phyloP scores from a whole-genome alignment of 148 eudicot species.

The Oxyria digyna region DNA sequence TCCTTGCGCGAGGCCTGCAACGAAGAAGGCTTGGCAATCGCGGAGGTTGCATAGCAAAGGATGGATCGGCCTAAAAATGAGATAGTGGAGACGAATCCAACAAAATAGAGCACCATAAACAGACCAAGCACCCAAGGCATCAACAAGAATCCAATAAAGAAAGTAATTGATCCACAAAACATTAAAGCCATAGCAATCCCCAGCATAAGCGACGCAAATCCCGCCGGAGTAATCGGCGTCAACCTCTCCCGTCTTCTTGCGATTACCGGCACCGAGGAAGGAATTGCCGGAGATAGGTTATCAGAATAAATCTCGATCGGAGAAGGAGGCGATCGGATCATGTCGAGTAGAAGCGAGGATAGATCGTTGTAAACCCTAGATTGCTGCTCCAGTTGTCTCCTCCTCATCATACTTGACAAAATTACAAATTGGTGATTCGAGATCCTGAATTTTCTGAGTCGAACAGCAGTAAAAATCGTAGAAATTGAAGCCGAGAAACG shows the following conservation, averaged over 20 bases:
- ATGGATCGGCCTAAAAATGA: constrained; percentile 62
- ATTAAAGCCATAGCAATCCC: constrained; percentile 78
- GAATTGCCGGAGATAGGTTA: constrained; percentile 3
- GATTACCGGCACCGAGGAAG: constrained; percentile 5
- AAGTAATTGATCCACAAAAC: constrained; percentile 92
- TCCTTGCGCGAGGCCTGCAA: constrained; percentile 33
- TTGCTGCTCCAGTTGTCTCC: constrained; percentile 38
- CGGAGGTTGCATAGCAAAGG: constrained; percentile 29
- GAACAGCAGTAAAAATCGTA: not conserved
- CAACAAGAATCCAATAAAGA: constrained; percentile 77
- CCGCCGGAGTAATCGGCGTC: constrained; percentile 69
- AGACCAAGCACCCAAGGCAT: constrained; percentile 92
- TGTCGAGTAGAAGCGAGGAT: constrained; percentile 47
- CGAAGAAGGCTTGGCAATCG: not conserved
- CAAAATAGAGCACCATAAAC: constrained; percentile 70
- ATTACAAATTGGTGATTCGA: not conserved
- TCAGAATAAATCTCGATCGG: constrained; percentile 32
- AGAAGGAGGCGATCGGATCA: constrained; percentile 54
- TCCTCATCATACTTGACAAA: constrained; percentile 15
- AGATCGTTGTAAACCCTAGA: constrained; percentile 58
- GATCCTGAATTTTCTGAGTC: not conserved
- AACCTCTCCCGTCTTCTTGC: constrained; percentile 12
- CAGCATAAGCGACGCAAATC: constrained; percentile 77
- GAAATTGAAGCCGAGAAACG: not conserved
- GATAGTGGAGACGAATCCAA: constrained; percentile 57